Base-by-base conservation (phyloP, 768 basidiomycete species). In the Xerocomellus intermedius region DNA sequence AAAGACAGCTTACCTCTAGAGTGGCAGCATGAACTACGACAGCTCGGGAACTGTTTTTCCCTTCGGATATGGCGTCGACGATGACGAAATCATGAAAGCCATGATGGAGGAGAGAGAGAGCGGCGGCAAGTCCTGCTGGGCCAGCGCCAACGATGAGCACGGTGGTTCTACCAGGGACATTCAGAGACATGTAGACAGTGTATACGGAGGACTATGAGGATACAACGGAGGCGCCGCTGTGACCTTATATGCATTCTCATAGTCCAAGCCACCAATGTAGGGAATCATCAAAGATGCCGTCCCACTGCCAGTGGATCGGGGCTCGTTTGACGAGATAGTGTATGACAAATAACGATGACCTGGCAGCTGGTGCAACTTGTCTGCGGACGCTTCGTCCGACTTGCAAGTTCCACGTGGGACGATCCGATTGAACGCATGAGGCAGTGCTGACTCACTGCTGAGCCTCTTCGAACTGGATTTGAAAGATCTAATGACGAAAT, bases 111-210 rank as follows among this genome's bases (percentile, higher is more conserved):
- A 82, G 75, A 17, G 80, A 74, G 16, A 81, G 61, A 22, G 80
- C 81, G 42, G 73, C 66, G 0, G 77, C 69, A 47, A 82, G 74
- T 8, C 82, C 81, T 0, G 73, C 62, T 22, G 81, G 81, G 17
- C 81, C 81, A 24, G 78, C 78, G 28, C 79, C 81, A 10, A 82
- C 75, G 24, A 83, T 72, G 47, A 82, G 74, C 28, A 82, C 65
- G 24, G 75, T 75, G 5, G 78, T 76, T 42, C 52, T 63, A 3
- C 56, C 47, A 0, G 77, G 76, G 21, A 75, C 61, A 28, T 28
- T 28, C 28, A 28, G 28, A 1, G 71, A 61, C 59, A 61, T 60
- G 36, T 4, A 32, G 19, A 36, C 2, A 26, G 17, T 57, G 9
- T 33, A n/a, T 12, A 35, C 14, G 22, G 13, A 36, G n/a, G 28